phyloP scores from a whole-genome alignment of 2,329 filamentous ascomycete species.

The Neonectria ditissima region DNA sequence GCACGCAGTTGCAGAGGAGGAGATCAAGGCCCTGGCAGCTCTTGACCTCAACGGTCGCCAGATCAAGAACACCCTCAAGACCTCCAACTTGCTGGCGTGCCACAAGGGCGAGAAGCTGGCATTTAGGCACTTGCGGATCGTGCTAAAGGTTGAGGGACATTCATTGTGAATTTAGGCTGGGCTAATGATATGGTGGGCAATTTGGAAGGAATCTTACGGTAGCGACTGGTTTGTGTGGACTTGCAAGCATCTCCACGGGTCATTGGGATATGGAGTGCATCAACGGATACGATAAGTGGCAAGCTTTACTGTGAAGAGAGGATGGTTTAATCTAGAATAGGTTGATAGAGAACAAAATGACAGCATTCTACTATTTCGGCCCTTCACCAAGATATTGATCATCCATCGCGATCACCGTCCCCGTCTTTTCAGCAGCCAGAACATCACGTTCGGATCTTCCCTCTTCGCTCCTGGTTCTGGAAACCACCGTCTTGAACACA shows the following conservation, averaged over 20 bases:
- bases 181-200: too few relatives aligned
- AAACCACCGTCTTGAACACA: not conserved
- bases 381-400: not conserved
- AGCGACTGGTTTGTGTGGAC: not conserved
- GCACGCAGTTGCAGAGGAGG: slow-evolving; percentile 47
- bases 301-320: not conserved
- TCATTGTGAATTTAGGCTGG: too few relatives aligned
- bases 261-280: not conserved
- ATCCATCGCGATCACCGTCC: too few relatives aligned
- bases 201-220: not conserved
- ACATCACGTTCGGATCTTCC: too few relatives aligned
- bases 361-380: not conserved
- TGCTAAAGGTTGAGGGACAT: slow-evolving; percentile 47
- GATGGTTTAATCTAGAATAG: not conserved
- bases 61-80: slow-evolving; percentile 63
- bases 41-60: slow-evolving; percentile 62
- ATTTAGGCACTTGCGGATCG: slow-evolving; percentile 47
- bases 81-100: slow-evolving; percentile 47
- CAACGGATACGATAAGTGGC: not conserved
- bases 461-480: not conserved
- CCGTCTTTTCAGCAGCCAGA: too few relatives aligned
- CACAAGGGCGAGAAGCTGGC: slow-evolving; percentile 47
- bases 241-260: not conserved
- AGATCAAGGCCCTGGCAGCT: slow-evolving; percentile 52
- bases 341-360: not conserved